Evolutionary conservation across 495 filamentous ascomycete genomes (phyloP), one percentile per base, ranked within the genome.

Genomic region (Daldinia loculata): DNA sequence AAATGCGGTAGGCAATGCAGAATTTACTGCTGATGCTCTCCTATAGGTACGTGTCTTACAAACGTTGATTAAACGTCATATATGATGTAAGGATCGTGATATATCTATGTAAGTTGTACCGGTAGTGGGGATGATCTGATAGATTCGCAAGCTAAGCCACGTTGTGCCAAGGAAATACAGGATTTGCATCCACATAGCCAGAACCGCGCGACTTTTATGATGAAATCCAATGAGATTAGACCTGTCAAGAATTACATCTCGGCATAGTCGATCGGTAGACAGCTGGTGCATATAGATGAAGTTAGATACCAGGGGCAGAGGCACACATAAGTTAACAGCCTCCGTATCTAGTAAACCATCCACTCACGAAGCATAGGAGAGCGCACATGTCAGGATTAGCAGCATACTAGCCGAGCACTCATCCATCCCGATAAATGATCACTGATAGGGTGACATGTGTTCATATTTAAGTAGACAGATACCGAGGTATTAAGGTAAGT

Each of bases 161-260:
- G 32, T 26, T 51, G 51, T 72, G 70, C 65, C 70, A 72, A 69
- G 61, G 56, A 52, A 69, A 65, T 58, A 36, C 26, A 72, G 56
- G 61, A 45, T 34, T 27, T 56, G 6, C 17, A 50, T 61, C 70
- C 4, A 4, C 24, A 3, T 61, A 57, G 65, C 51, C 53, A 14
- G 19, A 19, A 61, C 66, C 34, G 26, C 60, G 43, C 63, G 30
- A 34, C 48, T 63, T 72, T 63, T 48, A 41, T 64, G 51, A 58
- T 38, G 55, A 56, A 56, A 64, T 68, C 61, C 12, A 41, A 48
- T 61, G 26, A 57, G 51, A 66, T 62, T 61, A 56, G 24, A 22
- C 19, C 43, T 0, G 5, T 48, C 43, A 24, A 24, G 8, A 48
- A 22, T 6, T 12, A 24, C 4, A 22, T 48, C 43, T 48, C 34